Conservation (phyloP, 1,284 basidiomycete species). For the Ceratobasidium sp. region DNA sequence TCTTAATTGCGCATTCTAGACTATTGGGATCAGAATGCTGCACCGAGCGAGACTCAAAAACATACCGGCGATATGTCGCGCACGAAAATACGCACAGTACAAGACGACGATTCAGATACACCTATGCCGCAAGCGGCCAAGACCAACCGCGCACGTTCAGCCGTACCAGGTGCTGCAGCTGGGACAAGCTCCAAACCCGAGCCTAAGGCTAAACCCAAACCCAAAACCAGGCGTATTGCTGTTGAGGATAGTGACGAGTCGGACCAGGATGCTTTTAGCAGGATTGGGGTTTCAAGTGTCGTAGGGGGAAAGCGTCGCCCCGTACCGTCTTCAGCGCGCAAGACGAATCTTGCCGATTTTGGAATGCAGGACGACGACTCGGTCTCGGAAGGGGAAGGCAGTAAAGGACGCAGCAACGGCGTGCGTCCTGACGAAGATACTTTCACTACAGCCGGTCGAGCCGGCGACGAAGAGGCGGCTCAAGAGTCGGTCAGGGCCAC, state of each 20-base stretch:
- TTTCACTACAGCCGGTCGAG: background rate
- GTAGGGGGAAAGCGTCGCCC: slow-evolving; percentile 3
- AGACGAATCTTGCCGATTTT: slow-evolving; percentile 35
- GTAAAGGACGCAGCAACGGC: background rate
- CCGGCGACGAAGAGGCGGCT: slow-evolving; percentile 33
- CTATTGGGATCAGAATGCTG: slow-evolving; percentile 28
- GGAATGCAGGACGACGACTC: slow-evolving; percentile 32
- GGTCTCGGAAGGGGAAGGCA: slow-evolving; percentile 49
- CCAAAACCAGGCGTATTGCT: slow-evolving; percentile 21
- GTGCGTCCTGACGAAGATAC: slow-evolving; percentile 6
- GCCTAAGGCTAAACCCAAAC: slow-evolving; percentile 25
- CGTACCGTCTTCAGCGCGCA: background rate
- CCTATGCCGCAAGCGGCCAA: slow-evolving; percentile 9
- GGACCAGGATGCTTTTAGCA: slow-evolving; percentile 15
- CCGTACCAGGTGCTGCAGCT: background rate
- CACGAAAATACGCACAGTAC: background rate
- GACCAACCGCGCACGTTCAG: background rate
- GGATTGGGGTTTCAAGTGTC: slow-evolving; percentile 1
- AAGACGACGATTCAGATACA: slow-evolving; percentile 35
- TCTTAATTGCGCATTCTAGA: slow-evolving; percentile 6
- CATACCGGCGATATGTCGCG: slow-evolving; percentile 22
- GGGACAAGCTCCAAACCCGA: background rate
- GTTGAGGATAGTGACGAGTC: slow-evolving; percentile 27
- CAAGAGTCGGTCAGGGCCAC: slow-evolving; percentile 24
- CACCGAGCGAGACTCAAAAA: background rate